Base-by-base conservation (phyloP, 2,329 filamentous ascomycete genomes). In the Plenodomus tracheiphilus region DNA sequence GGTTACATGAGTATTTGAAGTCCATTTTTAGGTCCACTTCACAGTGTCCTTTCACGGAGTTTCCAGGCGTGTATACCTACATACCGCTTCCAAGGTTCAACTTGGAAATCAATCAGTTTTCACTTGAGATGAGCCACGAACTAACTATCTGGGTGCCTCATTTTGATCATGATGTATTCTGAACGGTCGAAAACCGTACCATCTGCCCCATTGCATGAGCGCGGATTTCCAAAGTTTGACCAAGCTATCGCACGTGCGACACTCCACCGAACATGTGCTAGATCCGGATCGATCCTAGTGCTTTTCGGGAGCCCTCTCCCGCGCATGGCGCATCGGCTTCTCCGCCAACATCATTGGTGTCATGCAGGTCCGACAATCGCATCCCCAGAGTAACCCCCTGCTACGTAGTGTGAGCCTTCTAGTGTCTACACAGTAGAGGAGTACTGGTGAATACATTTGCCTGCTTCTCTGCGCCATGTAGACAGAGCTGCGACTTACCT, bases 321-420 rank as follows among this genome's bases (percentile, higher is more conserved):
- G 28, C 28, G 11, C 28, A 11, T 32, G 28, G 28, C 28, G 28
- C 13, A 32, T 32, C 28, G 28, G 28, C 28, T 15, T 11, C 28
- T 15, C 11, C n/a, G n/a, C 53, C 44, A 49, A 46, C 43, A 39
- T 56, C 50, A 62, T 61, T 63, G 61, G 61, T 40, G 59, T 66
- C 57, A 66, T 68, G 66, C 65, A 68, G 61, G 64, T 62, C 59
- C 61, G 53, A 47, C 45, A 47, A 50, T 36, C 41, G 50, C 50
- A 54, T 61, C 51, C 55, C 57, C 49, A 58, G 50, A 52, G 57
- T 54, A 62, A 49, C 48, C 32, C 36, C 43, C 43, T 49, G 45
- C 43, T 53, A 44, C 47, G 43, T 46, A 46, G 48, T 41, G 40
- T 47, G 44, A 19, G 28, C 43, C 18, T 39, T 17, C 18, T 18